A percentile compares a stretch with the other conserved stretches of the same genome.
phyloP scores from a whole-genome alignment of 2,329 filamentous ascomycete species.

The Sporothrix brunneoviolacea region DNA sequence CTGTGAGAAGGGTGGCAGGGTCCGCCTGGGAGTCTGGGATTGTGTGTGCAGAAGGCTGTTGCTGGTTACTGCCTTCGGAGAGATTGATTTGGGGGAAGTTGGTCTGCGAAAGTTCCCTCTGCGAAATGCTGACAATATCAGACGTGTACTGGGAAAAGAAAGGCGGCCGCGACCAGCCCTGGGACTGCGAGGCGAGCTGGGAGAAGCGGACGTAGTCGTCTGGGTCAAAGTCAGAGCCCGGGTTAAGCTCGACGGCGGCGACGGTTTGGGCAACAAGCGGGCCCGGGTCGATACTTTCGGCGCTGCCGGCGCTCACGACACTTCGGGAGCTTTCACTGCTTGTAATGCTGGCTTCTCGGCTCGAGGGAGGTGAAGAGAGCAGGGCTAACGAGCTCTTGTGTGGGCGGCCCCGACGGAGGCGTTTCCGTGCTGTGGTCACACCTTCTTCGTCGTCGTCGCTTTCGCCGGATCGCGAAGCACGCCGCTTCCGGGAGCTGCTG shows the following conservation, averaged over 20 bases:
- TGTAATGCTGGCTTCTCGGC: conserved; percentile 8
- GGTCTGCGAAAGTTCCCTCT: neutral
- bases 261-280: neutral
- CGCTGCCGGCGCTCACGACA: neutral
- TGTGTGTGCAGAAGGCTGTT: neutral
- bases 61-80: neutral
- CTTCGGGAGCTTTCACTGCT: neutral
- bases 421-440: neutral
- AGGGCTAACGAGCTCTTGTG: neutral
- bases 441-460: neutral
- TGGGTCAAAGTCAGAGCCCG: conserved; percentile 12
- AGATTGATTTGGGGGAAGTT: neutral
- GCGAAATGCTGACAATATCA: neutral
- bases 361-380: conserved; percentile 5
- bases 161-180: neutral
- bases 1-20: neutral
- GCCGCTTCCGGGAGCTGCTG: neutral
- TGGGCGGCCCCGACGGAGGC: neutral
- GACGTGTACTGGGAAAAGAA: neutral
- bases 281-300: neutral
- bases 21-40: conserved; percentile 16
- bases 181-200: conserved; percentile 1
- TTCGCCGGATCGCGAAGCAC: neutral
- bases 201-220: conserved; percentile 8
- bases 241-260: conserved; percentile 2